phyloP scores from a whole-genome alignment of 1,139 yeast species.

The Meyerozyma sp. region DNA sequence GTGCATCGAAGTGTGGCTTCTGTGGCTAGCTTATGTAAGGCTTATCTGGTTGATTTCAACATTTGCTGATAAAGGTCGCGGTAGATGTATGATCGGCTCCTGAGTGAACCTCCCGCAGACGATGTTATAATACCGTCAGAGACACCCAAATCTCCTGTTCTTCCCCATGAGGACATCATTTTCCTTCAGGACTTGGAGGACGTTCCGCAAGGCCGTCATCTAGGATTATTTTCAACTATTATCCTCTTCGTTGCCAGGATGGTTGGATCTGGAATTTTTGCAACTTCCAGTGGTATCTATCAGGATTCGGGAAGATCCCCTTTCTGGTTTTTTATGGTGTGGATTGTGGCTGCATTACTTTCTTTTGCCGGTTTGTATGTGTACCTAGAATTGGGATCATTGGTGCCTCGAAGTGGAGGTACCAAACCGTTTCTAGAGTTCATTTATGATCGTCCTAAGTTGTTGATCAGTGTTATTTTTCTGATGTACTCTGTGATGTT shows the following conservation, averaged over 20 bases:
- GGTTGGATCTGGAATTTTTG: conserved; percentile 75
- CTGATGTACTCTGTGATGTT: conserved; percentile 53
- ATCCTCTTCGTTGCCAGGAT: conserved; percentile 61
- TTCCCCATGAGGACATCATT: conserved; percentile 6
- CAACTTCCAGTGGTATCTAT: conserved; percentile 63
- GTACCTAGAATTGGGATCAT: conserved; percentile 63
- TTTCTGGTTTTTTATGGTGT: conserved; percentile 50
- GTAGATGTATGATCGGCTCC: background rate
- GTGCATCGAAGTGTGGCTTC: background rate
- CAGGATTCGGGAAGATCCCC: conserved; percentile 67
- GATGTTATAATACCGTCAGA: background rate
- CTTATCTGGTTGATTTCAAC: background rate
- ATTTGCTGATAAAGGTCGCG: background rate
- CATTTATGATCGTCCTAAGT: conserved; percentile 54
- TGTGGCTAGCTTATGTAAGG: background rate
- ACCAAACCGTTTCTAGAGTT: conserved; percentile 65
- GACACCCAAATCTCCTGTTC: background rate
- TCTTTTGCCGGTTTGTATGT: conserved; percentile 65
- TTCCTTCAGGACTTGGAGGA: conserved; percentile 39
- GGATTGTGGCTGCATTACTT: conserved; percentile 56
- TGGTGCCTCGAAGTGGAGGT: conserved; percentile 72
- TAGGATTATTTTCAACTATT: conserved; percentile 63
- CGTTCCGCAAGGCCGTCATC: conserved; percentile 69
- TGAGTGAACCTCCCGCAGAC: background rate
- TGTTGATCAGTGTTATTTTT: conserved; percentile 56